Evolutionary conservation across 1,284 basidiomycete genomes (phyloP).

Genomic region (Rhodotorula sp.): DNA sequence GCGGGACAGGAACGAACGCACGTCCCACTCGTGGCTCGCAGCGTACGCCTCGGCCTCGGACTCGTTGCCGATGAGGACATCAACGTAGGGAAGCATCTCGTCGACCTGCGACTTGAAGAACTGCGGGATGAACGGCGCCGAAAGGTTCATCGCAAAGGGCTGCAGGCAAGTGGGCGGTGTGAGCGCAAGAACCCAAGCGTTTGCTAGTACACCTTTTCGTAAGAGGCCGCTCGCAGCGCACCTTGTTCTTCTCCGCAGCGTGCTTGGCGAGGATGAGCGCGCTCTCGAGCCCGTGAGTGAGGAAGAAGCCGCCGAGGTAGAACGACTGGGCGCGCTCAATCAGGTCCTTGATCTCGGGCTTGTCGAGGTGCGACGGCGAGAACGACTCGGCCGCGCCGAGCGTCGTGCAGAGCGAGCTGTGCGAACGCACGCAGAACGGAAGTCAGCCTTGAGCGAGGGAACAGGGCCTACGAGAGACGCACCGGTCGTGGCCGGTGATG

Average conservation of each 20-base stretch:
- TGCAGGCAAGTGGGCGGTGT: slow-evolving; percentile 47
- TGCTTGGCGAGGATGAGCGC: slow-evolving; percentile 77
- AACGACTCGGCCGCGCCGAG: slow-evolving; percentile 90
- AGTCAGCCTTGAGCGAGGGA: not conserved
- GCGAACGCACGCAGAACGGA: accelerated
- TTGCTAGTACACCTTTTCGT: too few relatives aligned
- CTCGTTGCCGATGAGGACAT: slow-evolving; percentile 93
- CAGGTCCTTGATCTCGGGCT: slow-evolving; percentile 73
- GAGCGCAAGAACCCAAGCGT: not conserved
- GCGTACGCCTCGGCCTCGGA: slow-evolving; percentile 89
- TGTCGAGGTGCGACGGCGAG: slow-evolving; percentile 73
- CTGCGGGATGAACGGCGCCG: slow-evolving; percentile 94
- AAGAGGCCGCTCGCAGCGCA: too few relatives aligned
- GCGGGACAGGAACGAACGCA: slow-evolving; percentile 43
- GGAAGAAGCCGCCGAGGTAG: slow-evolving; percentile 97
- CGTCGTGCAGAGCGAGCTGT: slow-evolving; percentile 84
- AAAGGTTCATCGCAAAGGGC: slow-evolving; percentile 90
- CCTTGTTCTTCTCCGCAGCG: slow-evolving; percentile 77
- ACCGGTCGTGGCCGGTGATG: slow-evolving; percentile 91
- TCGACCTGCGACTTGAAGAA: slow-evolving; percentile 86
- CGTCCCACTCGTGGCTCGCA: slow-evolving; percentile 60
- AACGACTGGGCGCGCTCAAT: slow-evolving; percentile 80
- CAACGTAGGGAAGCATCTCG: slow-evolving; percentile 75
- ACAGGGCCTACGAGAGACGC: not conserved
- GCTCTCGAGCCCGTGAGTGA: slow-evolving; percentile 84